Evolutionary conservation across 495 filamentous ascomycete species (phyloP).

Genomic region (Bryoglossum gracile): DNA sequence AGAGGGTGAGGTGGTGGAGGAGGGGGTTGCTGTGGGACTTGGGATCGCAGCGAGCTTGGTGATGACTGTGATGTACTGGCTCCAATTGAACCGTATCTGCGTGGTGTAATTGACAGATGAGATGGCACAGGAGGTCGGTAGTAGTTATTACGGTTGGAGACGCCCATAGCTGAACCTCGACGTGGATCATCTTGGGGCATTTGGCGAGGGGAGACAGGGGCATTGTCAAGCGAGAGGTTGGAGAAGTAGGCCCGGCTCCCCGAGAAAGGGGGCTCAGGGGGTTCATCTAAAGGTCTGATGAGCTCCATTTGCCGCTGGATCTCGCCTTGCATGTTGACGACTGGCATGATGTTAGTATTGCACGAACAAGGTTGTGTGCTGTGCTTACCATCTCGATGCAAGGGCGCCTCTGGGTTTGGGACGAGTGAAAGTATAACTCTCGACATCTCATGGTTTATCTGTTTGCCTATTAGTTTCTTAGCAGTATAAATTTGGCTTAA

Average conservation of each 20-base stretch:
- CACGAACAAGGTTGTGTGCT: neutral
- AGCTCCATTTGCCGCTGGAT: slow-evolving; percentile 78
- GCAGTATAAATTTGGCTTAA: too few relatives aligned
- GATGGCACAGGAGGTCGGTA: slow-evolving; percentile 75
- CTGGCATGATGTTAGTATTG: slow-evolving; percentile 37
- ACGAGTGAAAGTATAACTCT: slow-evolving; percentile 62
- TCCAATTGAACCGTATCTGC: slow-evolving; percentile 82
- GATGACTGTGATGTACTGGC: slow-evolving; percentile 55
- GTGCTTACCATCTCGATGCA: slow-evolving; percentile 55
- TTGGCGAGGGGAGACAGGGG: slow-evolving; percentile 89
- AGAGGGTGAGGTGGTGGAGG: slow-evolving; percentile 68
- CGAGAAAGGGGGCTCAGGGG: slow-evolving; percentile 66
- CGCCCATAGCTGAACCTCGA: slow-evolving; percentile 37
- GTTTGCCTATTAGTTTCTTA: too few relatives aligned
- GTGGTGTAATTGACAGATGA: slow-evolving; percentile 68
- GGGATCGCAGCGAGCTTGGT: slow-evolving; percentile 62
- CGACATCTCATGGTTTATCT: slow-evolving; percentile 67
- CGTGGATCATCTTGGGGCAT: slow-evolving; percentile 78
- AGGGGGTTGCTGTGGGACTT: slow-evolving; percentile 58
- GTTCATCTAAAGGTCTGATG: slow-evolving; percentile 58
- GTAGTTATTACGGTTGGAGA: slow-evolving; percentile 42
- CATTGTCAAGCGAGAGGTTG: slow-evolving; percentile 61
- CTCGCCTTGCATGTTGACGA: slow-evolving; percentile 72
- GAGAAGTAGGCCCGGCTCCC: slow-evolving; percentile 71
- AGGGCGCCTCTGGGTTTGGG: slow-evolving; percentile 55